These are phyloP conservation scores for Pinus albicaulis DNA, from an alignment of 75 land plant genomes.

Conservation along the genomic window DNA sequence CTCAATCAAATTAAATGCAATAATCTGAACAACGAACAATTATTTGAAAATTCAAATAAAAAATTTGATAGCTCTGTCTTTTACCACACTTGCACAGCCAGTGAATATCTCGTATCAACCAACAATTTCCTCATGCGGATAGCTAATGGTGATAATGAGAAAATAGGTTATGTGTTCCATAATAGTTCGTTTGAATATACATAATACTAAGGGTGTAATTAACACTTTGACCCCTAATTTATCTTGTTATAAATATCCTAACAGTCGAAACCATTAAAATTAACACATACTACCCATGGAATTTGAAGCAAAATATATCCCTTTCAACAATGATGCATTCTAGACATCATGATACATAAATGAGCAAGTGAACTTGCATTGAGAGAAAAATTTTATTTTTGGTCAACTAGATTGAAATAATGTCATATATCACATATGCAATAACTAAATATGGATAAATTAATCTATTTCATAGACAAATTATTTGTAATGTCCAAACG, in stretches of 20 bases:
- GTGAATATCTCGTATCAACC: slow-evolving; percentile 92
- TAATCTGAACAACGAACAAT: not conserved
- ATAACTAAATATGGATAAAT: not conserved
- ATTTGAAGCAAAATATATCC: slow-evolving; percentile 96
- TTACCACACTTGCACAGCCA: slow-evolving; percentile 83
- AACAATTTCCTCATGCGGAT: slow-evolving; percentile 94
- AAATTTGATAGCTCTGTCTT: not conserved
- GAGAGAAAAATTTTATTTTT: not conserved
- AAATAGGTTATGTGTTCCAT: slow-evolving; percentile 78
- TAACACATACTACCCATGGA: slow-evolving; percentile 32
- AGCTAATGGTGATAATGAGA: slow-evolving; percentile 97
- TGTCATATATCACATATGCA: not conserved
- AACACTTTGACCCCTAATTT: not conserved
- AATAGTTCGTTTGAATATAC: not conserved
- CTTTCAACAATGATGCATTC: slow-evolving; percentile 90
- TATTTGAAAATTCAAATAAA: not conserved
- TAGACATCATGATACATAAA: slow-evolving; percentile 93
- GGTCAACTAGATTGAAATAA: not conserved
- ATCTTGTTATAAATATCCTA: not conserved
- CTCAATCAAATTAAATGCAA: not conserved
- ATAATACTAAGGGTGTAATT: not conserved
- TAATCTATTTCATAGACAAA: not conserved
- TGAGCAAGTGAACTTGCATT: slow-evolving; percentile 86
- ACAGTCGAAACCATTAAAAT: not conserved
- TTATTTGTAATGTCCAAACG: not conserved